These are phyloP conservation scores for Acrocalymma vagum DNA, from an alignment of 2,329 filamentous ascomycete genomes.

Conservation along the genomic window DNA sequence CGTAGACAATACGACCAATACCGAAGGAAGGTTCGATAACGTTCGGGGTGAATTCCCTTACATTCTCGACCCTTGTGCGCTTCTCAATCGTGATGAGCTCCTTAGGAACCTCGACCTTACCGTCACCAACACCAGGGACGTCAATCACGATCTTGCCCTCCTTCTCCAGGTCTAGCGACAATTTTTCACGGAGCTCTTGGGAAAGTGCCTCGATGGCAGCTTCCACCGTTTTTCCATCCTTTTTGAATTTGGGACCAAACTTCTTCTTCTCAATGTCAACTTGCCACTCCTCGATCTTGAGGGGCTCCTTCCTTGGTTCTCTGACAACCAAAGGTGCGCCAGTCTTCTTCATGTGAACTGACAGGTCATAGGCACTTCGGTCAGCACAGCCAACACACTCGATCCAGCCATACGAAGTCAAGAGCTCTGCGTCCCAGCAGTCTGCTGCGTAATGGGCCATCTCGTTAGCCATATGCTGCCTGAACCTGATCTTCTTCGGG, in stretches of 20 bases:
- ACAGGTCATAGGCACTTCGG: conserved; percentile 92
- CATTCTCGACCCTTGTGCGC: conserved; percentile 81
- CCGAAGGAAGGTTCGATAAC: conserved; percentile 98
- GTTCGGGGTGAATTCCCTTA: conserved; percentile 91
- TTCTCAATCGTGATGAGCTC: conserved; percentile 87
- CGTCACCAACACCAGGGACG: conserved; percentile 71
- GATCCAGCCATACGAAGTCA: conserved; percentile 94
- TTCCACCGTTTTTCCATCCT: conserved; percentile 84
- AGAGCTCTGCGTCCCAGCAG: conserved; percentile 96
- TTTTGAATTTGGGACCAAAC: conserved; percentile 95
- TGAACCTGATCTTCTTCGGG: conserved; percentile 87
- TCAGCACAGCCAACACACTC: conserved; percentile 98
- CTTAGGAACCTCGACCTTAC: conserved; percentile 80
- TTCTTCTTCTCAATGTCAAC: conserved; percentile 93
- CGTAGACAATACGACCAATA: conserved; percentile 93
- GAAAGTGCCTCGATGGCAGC: conserved; percentile 76
- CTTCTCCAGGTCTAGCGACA: conserved; percentile 76
- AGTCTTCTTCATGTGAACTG: conserved; percentile 92
- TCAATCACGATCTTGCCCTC: conserved; percentile 80
- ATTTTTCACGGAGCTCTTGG: conserved; percentile 82
- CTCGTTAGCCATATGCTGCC: conserved; percentile 93
- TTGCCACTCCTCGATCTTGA: conserved; percentile 85
- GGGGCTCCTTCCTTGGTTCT: conserved; percentile 79
- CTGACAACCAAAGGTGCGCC: conserved; percentile 86
- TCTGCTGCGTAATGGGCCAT: conserved; percentile 96